These are phyloP conservation scores for Blastocystis sp. DNA, from an alignment of 352 stramenopile species.

Conservation along the genomic window DNA sequence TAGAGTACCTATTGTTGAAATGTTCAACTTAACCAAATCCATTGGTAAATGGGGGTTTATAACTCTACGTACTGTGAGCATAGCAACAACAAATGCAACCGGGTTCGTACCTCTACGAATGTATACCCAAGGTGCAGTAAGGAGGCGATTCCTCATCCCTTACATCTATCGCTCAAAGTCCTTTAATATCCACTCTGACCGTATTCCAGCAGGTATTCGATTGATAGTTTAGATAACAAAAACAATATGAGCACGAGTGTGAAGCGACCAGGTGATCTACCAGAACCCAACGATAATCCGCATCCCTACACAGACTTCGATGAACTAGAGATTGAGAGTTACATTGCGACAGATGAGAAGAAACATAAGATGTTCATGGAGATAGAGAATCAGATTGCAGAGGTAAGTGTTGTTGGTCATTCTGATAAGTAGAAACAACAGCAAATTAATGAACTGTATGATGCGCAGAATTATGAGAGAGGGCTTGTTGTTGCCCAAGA, in stretches of 20 bases:
- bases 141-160: constrained; percentile 39
- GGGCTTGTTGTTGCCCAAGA: constrained; percentile 35
- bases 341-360: constrained; percentile 62
- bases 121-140: constrained; percentile 21
- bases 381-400: constrained; percentile 56
- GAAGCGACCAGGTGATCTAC: constrained; percentile 42
- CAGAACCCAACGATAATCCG: constrained; percentile 51
- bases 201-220: not conserved
- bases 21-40: constrained; percentile 10
- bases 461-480: constrained; percentile 23
- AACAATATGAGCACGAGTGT: not conserved
- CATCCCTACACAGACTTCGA: constrained; percentile 53
- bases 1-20: not conserved
- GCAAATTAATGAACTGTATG: constrained; percentile 54
- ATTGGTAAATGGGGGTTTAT: not conserved
- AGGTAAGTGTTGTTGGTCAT: not conserved
- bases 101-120: not conserved
- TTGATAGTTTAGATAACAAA: constrained; percentile 1
- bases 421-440: constrained; percentile 7
- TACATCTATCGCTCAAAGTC: constrained; percentile 46
- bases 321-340: constrained; percentile 60
- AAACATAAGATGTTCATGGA: constrained; percentile 65
- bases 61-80: not conserved
- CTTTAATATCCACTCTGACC: constrained; percentile 31
- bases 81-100: not conserved